These are phyloP conservation scores for Blastocystis sp. DNA, from an alignment of 352 stramenopile genomes.

Conservation along the genomic window DNA sequence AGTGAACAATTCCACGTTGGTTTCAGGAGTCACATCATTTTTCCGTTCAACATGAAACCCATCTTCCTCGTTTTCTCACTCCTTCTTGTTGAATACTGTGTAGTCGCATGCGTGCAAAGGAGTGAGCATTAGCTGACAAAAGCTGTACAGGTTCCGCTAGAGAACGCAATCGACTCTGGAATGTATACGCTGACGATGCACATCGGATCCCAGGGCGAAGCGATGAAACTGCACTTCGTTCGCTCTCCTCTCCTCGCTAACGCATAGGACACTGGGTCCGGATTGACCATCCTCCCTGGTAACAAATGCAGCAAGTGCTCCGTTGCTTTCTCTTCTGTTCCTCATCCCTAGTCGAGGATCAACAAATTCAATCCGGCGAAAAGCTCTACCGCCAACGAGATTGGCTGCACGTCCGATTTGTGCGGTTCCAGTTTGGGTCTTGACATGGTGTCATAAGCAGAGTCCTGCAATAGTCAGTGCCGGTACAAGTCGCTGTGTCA, in stretches of 20 bases:
- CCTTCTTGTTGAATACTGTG: too few species aligned
- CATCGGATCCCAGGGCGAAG: neutral
- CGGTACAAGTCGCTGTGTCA: neutral
- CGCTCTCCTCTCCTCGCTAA: neutral
- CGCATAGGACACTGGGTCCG: slow-evolving; percentile 15
- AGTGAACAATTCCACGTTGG: too few species aligned
- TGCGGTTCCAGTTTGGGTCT: neutral
- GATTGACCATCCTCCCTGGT: neutral
- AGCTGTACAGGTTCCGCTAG: neutral
- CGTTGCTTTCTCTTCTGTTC: neutral
- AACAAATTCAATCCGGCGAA: neutral
- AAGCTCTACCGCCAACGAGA: neutral
- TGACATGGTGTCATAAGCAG: neutral
- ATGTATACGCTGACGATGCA: neutral
- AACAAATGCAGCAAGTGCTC: neutral
- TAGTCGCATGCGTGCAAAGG: too few species aligned
- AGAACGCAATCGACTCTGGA: neutral
- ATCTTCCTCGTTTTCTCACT: too few species aligned
- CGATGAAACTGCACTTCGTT: neutral
- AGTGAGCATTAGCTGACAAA: neutral
- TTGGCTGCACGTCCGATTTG: neutral
- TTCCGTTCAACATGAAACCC: too few species aligned
- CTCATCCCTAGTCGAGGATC: neutral
- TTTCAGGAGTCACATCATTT: too few species aligned
- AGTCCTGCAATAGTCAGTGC: slow-evolving; percentile 3